Conservation (phyloP, 164 flowering plant genomes). For the Berberis vulgaris region DNA sequence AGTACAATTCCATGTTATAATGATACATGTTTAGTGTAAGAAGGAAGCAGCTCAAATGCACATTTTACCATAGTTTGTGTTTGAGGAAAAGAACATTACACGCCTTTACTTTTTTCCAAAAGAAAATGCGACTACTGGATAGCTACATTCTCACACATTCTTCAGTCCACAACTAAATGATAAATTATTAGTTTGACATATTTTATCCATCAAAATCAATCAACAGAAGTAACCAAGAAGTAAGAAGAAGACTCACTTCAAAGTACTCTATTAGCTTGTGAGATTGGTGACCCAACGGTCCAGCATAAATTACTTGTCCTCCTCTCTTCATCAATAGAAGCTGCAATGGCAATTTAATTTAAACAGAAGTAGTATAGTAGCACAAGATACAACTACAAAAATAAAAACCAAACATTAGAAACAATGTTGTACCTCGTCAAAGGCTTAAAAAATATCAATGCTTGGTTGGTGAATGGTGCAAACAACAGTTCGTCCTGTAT, state of each 20-base stretch:
- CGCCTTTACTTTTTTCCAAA: too few species aligned
- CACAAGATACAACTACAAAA: background rate
- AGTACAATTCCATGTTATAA: too few species aligned
- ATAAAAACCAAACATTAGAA: background rate
- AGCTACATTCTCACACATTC: too few species aligned
- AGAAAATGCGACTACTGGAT: too few species aligned
- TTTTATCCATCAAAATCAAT: too few species aligned
- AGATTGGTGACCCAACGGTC: conserved; percentile 61
- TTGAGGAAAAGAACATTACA: too few species aligned
- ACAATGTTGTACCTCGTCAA: conserved; percentile 52
- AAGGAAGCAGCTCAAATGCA: too few species aligned
- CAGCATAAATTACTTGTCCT: conserved; percentile 72
- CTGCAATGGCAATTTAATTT: conserved; percentile 20
- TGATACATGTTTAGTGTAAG: too few species aligned
- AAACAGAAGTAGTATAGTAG: background rate
- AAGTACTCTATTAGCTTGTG: conserved; percentile 61
- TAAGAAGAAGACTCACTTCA: conserved; percentile 36
- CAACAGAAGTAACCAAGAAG: background rate
- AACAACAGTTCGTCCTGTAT: conserved; percentile 66
- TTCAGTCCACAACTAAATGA: too few species aligned
- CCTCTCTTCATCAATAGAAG: conserved; percentile 82
- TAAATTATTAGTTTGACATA: too few species aligned
- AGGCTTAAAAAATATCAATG: conserved; percentile 69
- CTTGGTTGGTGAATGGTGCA: conserved; percentile 83
- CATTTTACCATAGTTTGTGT: too few species aligned